Percentiles rank a stretch among this genome's conserved stretches.
Evolutionary conservation across 768 basidiomycete species (phyloP).

Genomic region (Pleurotus eryngii): DNA sequence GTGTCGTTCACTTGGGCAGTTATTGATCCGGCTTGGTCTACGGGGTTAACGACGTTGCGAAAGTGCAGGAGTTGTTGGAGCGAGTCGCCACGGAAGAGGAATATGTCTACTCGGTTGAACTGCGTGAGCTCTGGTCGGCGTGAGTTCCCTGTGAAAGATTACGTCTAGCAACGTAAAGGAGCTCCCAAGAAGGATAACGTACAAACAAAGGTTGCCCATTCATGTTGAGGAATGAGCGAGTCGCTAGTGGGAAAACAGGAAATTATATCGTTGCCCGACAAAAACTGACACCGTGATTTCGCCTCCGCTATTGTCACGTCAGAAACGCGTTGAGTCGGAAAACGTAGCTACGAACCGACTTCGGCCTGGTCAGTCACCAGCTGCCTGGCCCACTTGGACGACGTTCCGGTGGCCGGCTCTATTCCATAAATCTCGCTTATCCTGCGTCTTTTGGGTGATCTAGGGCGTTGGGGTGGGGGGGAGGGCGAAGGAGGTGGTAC

Average conservation of each 20-base stretch:
- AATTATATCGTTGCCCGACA: conserved; percentile 65
- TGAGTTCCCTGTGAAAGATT: conserved; percentile 61
- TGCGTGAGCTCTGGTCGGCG: conserved; percentile 63
- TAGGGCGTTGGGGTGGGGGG: conserved; percentile 13
- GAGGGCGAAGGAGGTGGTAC: conserved; percentile 11
- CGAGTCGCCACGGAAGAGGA: conserved; percentile 74
- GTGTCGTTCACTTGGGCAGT: conserved; percentile 63
- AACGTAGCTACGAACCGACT: conserved; percentile 26
- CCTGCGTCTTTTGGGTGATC: conserved; percentile 30
- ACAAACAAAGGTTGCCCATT: conserved; percentile 81
- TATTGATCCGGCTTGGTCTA: conserved; percentile 51
- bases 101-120: conserved; percentile 65
- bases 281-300: conserved; percentile 43
- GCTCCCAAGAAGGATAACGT: conserved; percentile 31
- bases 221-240: conserved; percentile 63
- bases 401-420: conserved; percentile 16
- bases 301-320: conserved; percentile 34
- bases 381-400: conserved; percentile 32
- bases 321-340: conserved; percentile 5
- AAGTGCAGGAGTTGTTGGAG: conserved; percentile 43
- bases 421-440: conserved; percentile 12
- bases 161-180: conserved; percentile 11
- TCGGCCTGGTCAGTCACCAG: conserved; percentile 31
- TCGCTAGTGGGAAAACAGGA: conserved; percentile 71
- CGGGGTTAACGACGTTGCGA: conserved; percentile 38